These are phyloP conservation scores for Beauveria brongniartii DNA, from an alignment of 2,329 filamentous ascomycete genomes.

Conservation along the genomic window DNA sequence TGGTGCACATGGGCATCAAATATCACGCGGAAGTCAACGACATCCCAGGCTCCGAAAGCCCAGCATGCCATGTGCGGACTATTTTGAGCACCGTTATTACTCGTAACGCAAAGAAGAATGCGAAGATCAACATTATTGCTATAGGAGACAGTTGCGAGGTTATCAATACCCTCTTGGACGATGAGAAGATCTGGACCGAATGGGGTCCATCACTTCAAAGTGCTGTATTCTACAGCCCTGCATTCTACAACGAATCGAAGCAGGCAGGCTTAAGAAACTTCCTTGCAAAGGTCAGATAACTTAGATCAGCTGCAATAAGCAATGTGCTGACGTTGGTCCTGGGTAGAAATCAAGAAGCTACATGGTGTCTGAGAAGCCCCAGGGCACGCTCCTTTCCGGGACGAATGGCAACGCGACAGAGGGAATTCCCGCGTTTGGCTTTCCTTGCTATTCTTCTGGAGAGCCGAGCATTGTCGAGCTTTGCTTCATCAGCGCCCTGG, in stretches of 20 bases:
- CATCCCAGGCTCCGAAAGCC: constrained; percentile 50
- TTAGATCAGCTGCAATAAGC: constrained; percentile 17
- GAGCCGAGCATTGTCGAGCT: constrained; percentile 51
- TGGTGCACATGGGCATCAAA: constrained; percentile 47
- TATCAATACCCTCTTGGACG: constrained; percentile 50
- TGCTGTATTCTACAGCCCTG: constrained; percentile 42
- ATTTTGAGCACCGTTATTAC: constrained; percentile 59
- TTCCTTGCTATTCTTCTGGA: constrained; percentile 62
- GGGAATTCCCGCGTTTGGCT: constrained; percentile 43
- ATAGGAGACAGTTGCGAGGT: constrained; percentile 58
- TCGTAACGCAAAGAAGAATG: constrained; percentile 36
- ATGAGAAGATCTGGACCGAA: constrained; percentile 40
- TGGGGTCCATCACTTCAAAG: constrained; percentile 38
- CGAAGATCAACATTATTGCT: constrained; percentile 61
- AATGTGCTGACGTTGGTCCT: constrained; percentile 8
- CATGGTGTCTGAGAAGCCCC: constrained; percentile 40
- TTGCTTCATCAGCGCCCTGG: constrained; percentile 49
- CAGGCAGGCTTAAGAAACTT: constrained; percentile 36
- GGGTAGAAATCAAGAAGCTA: constrained; percentile 53
- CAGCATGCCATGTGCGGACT: constrained; percentile 54
- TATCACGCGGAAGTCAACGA: constrained; percentile 50
- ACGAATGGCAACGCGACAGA: constrained; percentile 38
- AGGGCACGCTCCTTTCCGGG: constrained; percentile 46
- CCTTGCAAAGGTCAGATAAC: constrained; percentile 37
- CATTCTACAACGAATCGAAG: constrained; percentile 29